Evolutionary conservation across 208 protist genomes (phyloP), one percentile per base, ranked within the genome.

Genomic region (Willaertia magna): DNA sequence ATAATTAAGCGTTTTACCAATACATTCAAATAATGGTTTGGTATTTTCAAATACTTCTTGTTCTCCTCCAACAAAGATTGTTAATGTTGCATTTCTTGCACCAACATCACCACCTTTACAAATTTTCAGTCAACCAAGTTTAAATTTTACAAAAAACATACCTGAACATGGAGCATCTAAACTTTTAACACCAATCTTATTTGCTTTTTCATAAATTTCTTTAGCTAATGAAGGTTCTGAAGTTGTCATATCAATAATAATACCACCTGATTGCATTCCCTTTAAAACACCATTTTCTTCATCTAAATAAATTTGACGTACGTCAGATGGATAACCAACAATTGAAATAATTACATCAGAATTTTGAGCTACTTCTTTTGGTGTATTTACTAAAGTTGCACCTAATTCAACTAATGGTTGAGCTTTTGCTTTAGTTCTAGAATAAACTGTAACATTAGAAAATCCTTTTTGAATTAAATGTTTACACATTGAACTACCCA

Each of bases 161-260:
- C 90, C 90, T 74, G 85, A 87, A 14, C 98, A 96, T n/a, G 96
- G 96, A 9, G 95, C 94, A 86, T 98, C 96, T 14, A 98, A 87
- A 30, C 92, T 92, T 34, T 86, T 86, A 48, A 96, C 93, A 75
- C 94, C 87, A 82, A 94, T 91, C 49, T 91, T 89, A 52, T 89
- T 84, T 86, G 96, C 90, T 18, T 91, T 90, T 67, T 79, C 47
- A 46, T 91, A 94, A 49, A 98, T 94, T 79, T 96, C 92, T 59
- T 91, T 76, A 34, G 96, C 95, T 34, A 95, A 91, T 44, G 93
- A 93, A n/a, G 96, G 94, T 88, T 95, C 93, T 85, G 95, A 96
- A 22, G 96, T 98, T 90, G 95, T 97, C 91, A 97, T 96, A 88
- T 98, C 96, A 12, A 97, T 91, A 34, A 97, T 90, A 42, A 97